Percentiles rank a stretch among this genome's conserved stretches.
Evolutionary conservation across 1,284 basidiomycete species (phyloP).

Genomic region (Ceratobasidium theobromae): DNA sequence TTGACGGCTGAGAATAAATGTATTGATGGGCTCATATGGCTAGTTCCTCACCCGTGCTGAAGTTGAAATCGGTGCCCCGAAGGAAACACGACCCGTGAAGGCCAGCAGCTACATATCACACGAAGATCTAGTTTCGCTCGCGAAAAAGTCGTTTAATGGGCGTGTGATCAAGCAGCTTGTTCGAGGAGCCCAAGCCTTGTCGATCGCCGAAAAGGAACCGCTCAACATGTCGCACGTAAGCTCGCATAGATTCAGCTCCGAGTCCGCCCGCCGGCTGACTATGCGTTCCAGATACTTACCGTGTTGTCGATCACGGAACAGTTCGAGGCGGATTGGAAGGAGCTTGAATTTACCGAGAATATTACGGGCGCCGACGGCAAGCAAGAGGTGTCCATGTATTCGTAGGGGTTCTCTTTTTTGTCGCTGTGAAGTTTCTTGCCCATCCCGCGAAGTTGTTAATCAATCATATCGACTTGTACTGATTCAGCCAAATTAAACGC

Average conservation of each 20-base stretch:
- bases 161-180: slow-evolving; percentile 66
- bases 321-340: slow-evolving; percentile 52
- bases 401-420: neutral
- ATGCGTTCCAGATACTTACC: slow-evolving; percentile 50
- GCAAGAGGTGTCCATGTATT: neutral
- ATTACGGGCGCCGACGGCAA: neutral
- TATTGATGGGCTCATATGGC: too few relatives aligned
- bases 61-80: slow-evolving; percentile 39
- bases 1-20: too few relatives aligned
- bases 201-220: slow-evolving; percentile 49
- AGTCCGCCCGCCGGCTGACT: neutral
- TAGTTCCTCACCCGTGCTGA: slow-evolving; percentile 54
- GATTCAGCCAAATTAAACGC: neutral
- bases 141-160: slow-evolving; percentile 56
- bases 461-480: neutral
- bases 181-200: slow-evolving; percentile 59
- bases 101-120: slow-evolving; percentile 42
- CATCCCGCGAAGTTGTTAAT: neutral
- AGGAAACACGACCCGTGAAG: neutral
- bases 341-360: slow-evolving; percentile 20
- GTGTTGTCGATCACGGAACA: slow-evolving; percentile 62
- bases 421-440: too few relatives aligned
- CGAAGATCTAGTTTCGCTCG: slow-evolving; percentile 49
- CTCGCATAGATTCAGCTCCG: neutral
- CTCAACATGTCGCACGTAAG: slow-evolving; percentile 18